These are phyloP conservation scores for Moringa oleifera DNA, from an alignment of 345 rosid species.

Conservation along the genomic window DNA sequence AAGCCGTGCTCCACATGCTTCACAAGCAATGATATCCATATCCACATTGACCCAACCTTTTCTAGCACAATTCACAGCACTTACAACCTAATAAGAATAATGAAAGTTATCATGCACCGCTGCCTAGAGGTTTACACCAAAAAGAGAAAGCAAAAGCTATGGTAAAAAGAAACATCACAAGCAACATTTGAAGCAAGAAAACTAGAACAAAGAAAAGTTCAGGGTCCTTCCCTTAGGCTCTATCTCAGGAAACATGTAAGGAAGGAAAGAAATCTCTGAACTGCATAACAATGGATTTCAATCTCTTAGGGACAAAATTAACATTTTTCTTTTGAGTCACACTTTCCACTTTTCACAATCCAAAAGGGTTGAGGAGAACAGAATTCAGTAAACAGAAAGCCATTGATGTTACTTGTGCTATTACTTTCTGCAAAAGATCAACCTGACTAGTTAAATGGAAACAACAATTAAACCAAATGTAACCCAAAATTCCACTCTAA, in stretches of 20 bases:
- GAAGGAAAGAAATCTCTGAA: not conserved
- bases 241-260: not conserved
- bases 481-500: not conserved
- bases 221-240: not conserved
- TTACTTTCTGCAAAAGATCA: not conserved
- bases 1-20: slow-evolving; percentile 84
- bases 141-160: no score
- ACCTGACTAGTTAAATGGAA: not conserved
- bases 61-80: slow-evolving; percentile 86
- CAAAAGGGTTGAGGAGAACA: not conserved
- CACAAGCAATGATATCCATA: slow-evolving; percentile 73
- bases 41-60: slow-evolving; percentile 94
- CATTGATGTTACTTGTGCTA: not conserved
- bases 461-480: no score
- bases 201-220: not conserved
- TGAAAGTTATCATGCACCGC: slow-evolving; percentile 5
- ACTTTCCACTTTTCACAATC: not conserved
- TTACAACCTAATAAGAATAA: slow-evolving; percentile 50
- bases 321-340: not conserved
- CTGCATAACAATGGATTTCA: not conserved
- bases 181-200: not conserved
- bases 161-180: no score
- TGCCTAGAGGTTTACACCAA: not conserved
- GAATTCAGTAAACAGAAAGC: no score
- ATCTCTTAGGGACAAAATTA: not conserved